These are phyloP conservation scores for Candida neerlandica DNA, from an alignment of 1,139 yeast species.

Conservation along the genomic window DNA sequence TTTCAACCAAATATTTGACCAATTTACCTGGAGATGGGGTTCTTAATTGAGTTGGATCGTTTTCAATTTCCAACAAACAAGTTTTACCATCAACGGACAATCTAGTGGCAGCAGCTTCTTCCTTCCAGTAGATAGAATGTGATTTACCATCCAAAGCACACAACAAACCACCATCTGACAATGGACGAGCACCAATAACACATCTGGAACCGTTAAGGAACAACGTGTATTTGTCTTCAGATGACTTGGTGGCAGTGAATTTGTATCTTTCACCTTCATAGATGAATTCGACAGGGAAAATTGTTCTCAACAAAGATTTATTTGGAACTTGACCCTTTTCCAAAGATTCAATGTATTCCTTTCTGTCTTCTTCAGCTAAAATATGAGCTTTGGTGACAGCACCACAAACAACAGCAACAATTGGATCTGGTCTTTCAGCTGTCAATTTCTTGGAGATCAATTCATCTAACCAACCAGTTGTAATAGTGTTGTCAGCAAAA, in stretches of 20 bases:
- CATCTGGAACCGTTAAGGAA: slow-evolving; percentile 92
- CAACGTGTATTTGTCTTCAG: slow-evolving; percentile 79
- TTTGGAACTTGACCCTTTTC: slow-evolving; percentile 96
- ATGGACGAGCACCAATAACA: slow-evolving; percentile 80
- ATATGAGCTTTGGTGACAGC: slow-evolving; percentile 94
- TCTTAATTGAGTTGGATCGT: slow-evolving; percentile 97
- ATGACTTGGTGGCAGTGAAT: slow-evolving; percentile 93
- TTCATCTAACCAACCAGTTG: slow-evolving; percentile 99
- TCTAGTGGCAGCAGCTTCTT: slow-evolving; percentile 96
- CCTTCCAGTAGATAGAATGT: slow-evolving; percentile 96
- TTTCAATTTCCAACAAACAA: slow-evolving; percentile 88
- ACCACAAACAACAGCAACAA: slow-evolving; percentile 92
- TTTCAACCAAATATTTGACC: slow-evolving; percentile 89
- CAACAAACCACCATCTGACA: slow-evolving; percentile 93
- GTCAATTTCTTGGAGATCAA: slow-evolving; percentile 89
- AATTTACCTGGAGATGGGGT: slow-evolving; percentile 99
- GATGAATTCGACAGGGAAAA: slow-evolving; percentile 91
- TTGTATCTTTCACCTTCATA: slow-evolving; percentile 92
- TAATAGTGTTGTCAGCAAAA: slow-evolving; percentile 92
- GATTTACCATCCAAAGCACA: slow-evolving; percentile 89
- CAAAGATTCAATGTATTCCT: slow-evolving; percentile 68
- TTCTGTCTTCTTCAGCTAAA: slow-evolving; percentile 70
- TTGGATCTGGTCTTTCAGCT: slow-evolving; percentile 93
- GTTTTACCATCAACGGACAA: slow-evolving; percentile 94
- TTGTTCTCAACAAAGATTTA: slow-evolving; percentile 75